Evolutionary conservation across 139 green algal genomes (phyloP).

Genomic region (Coelastrella sp.): DNA sequence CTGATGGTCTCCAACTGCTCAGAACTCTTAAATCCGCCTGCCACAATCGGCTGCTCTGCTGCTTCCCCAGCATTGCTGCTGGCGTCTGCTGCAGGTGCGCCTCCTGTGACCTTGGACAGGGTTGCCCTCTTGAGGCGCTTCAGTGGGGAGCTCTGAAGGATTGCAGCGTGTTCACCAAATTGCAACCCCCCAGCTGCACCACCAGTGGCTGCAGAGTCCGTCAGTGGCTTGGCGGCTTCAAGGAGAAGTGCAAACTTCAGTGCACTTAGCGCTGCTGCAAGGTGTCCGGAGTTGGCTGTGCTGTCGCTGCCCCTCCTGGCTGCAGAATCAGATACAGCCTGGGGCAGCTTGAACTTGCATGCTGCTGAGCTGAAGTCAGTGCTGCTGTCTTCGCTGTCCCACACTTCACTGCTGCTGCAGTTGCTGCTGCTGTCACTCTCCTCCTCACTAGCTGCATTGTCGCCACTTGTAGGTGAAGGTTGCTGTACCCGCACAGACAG

Average conservation of each 20-base stretch:
- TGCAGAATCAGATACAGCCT: background rate
- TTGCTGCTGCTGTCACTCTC: background rate
- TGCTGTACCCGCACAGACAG: constrained; percentile 18
- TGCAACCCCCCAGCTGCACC: background rate
- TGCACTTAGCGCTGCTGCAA: constrained; percentile 30
- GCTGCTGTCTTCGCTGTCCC: background rate
- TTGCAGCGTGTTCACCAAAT: background rate
- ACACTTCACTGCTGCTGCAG: background rate
- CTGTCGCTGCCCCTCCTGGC: background rate
- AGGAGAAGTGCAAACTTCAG: constrained; percentile 33
- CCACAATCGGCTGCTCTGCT: background rate
- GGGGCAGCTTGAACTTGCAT: constrained; percentile 28
- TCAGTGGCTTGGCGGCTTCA: background rate
- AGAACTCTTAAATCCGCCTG: background rate
- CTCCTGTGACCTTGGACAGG: background rate
- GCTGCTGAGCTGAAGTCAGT: background rate
- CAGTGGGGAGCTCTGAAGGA: background rate
- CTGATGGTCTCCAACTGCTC: background rate
- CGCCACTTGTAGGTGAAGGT: background rate
- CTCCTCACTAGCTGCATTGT: too few species aligned
- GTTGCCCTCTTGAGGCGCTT: background rate
- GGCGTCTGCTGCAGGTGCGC: background rate
- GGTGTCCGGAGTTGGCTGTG: constrained; percentile 10
- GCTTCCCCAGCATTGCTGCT: background rate
- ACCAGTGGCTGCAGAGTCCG: background rate